phyloP scores from a whole-genome alignment of 768 basidiomycete species.

The Auriscalpium orientale region DNA sequence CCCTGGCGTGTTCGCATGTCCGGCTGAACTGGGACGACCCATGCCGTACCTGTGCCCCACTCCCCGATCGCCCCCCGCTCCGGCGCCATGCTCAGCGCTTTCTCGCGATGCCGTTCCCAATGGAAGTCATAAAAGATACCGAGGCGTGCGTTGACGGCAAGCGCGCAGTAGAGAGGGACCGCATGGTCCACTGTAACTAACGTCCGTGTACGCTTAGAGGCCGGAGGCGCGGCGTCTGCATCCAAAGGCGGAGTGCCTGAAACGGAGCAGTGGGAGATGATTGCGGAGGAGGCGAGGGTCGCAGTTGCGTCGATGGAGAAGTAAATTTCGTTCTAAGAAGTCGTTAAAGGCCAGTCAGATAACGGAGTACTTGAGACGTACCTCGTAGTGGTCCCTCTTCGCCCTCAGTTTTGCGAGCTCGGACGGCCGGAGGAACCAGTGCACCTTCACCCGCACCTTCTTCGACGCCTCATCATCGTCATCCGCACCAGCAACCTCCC shows the following conservation, averaged over 20 bases:
- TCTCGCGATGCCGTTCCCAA: conserved; percentile 44
- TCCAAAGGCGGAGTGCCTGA: conserved; percentile 11
- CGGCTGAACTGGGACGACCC: conserved; percentile 15
- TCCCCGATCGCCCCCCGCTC: conserved; percentile 2
- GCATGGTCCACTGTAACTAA: neutral
- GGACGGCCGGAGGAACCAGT: conserved; percentile 68
- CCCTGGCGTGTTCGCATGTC: no score
- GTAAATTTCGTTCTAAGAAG: conserved; percentile 64
- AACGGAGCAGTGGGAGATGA: conserved; percentile 15
- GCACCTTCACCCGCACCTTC: conserved; percentile 52
- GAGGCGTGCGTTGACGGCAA: conserved; percentile 49
- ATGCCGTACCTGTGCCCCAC: conserved; percentile 14
- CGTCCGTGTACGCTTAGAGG: conserved; percentile 4
- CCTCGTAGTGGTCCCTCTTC: conserved; percentile 52
- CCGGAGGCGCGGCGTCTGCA: neutral
- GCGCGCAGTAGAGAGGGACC: conserved; percentile 42
- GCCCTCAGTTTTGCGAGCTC: conserved; percentile 57
- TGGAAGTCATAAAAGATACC: conserved; percentile 57
- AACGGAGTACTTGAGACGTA: conserved; percentile 23
- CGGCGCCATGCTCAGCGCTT: conserved; percentile 26
- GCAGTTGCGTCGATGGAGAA: conserved; percentile 30
- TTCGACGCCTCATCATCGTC: conserved; percentile 23
- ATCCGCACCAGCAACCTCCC: conserved; percentile 39
- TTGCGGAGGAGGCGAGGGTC: conserved; percentile 6
- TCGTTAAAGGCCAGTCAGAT: neutral